Percentiles rank a stretch among this genome's conserved stretches.
phyloP scores from a whole-genome alignment of 192 early-diverging fungal genomes.

The Irineochytrium annulatum region DNA sequence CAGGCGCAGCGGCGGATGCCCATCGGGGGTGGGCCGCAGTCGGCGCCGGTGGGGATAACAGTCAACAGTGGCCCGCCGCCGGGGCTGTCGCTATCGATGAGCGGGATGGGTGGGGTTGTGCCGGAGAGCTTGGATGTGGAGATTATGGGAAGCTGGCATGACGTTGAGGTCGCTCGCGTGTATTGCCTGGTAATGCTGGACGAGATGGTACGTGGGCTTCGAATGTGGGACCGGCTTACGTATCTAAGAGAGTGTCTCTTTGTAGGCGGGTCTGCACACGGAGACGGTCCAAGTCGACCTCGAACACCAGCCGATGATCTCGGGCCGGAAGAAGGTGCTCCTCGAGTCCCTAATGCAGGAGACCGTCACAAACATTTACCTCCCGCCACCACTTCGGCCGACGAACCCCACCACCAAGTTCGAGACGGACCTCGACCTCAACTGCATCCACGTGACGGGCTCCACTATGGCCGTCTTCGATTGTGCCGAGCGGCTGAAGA shows the following conservation, averaged over 20 bases:
- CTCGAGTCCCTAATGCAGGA: conserved; percentile 68
- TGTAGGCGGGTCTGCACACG: conserved; percentile 39
- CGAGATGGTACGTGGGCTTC: conserved; percentile 32
- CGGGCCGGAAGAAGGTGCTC: conserved; percentile 57
- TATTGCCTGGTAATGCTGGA: conserved; percentile 34
- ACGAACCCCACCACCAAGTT: background rate
- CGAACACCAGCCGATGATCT: conserved; percentile 66
- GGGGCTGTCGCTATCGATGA: too few species aligned
- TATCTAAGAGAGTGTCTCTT: too few species aligned
- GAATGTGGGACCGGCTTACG: too few species aligned
- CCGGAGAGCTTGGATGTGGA: conserved; percentile 49
- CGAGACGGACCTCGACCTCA: conserved; percentile 32
- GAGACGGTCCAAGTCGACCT: conserved; percentile 37
- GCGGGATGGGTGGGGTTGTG: background rate
- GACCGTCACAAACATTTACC: conserved; percentile 67
- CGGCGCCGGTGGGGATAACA: background rate
- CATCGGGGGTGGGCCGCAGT: background rate
- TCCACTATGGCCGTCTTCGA: conserved; percentile 42
- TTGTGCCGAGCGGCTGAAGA: conserved; percentile 44
- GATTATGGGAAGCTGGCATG: conserved; percentile 45
- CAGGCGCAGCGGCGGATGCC: background rate
- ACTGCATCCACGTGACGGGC: conserved; percentile 67
- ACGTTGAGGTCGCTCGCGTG: conserved; percentile 46
- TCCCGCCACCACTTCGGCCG: conserved; percentile 36
- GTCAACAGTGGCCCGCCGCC: background rate